A percentile compares a stretch with the other conserved stretches of the same genome.
Conservation (phyloP, 148 eudicot species). For the Camellia granthamiana region DNA sequence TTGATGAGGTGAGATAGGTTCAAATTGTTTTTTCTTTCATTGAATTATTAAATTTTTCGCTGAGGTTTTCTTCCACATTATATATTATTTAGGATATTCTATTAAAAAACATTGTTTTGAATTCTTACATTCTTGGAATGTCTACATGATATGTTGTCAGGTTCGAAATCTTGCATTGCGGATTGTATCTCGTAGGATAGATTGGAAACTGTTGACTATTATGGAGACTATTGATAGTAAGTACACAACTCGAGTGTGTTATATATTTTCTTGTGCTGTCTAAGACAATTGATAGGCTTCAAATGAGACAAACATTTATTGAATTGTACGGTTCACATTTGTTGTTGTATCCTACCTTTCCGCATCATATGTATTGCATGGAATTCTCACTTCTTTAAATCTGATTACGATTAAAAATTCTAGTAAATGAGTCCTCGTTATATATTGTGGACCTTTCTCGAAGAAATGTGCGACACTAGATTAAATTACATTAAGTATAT, state of each 20-base stretch:
- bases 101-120: not conserved
- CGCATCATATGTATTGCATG: not conserved
- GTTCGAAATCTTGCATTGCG: slow-evolving; percentile 94
- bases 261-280: not conserved
- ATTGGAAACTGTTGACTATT: no score
- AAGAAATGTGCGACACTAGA: not conserved
- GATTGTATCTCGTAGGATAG: slow-evolving; percentile 79
- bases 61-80: not conserved
- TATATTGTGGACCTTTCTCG: not conserved
- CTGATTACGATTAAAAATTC: not conserved
- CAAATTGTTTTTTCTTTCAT: not conserved
- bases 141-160: slow-evolving; percentile 29
- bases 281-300: not conserved
- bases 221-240: no score
- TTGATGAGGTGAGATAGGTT: slow-evolving; percentile 78
- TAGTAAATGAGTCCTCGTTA: not conserved
- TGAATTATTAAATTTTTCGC: not conserved
- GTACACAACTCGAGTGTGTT: not conserved
- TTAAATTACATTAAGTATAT: not conserved
- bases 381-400: no score
- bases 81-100: not conserved
- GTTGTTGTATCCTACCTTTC: not conserved
- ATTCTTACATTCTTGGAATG: slow-evolving; percentile 4
- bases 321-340: not conserved
- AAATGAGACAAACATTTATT: not conserved